phyloP scores from a whole-genome alignment of 164 flowering plant species.

The Santalum album region DNA sequence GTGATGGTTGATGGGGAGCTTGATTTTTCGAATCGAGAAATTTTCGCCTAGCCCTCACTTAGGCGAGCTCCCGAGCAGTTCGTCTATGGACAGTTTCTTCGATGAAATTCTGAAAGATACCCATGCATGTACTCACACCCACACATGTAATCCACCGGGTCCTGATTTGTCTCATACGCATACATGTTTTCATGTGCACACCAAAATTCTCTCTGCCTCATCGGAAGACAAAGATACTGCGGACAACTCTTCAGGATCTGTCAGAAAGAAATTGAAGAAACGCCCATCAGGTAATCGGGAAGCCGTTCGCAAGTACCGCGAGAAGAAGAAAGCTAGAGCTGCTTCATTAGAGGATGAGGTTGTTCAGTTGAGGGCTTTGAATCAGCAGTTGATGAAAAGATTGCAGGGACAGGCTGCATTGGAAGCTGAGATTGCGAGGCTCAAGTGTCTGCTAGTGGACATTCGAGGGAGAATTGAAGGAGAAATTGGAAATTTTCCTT shows the following conservation, averaged over 20 bases:
- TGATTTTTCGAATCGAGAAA: slow-evolving; percentile 61
- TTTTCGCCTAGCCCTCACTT: slow-evolving; percentile 35
- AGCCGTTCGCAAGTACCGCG: slow-evolving; percentile 94
- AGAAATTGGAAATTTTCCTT: slow-evolving; percentile 92
- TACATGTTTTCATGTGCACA: slow-evolving; percentile 91
- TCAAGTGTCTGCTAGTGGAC: slow-evolving; percentile 91
- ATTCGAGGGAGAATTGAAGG: slow-evolving; percentile 97
- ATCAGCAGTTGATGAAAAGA: slow-evolving; percentile 78
- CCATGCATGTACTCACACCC: slow-evolving; percentile 94
- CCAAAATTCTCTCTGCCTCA: slow-evolving; percentile 42
- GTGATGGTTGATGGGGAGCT: slow-evolving; percentile 83
- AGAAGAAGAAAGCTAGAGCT: slow-evolving; percentile 85
- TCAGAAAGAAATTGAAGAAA: slow-evolving; percentile 53
- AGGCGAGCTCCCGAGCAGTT: slow-evolving; percentile 38
- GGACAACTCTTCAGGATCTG: slow-evolving; percentile 79
- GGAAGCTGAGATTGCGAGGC: slow-evolving; percentile 84
- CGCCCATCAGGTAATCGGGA: slow-evolving; percentile 76
- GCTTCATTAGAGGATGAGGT: slow-evolving; percentile 94
- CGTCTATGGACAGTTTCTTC: slow-evolving; percentile 64
- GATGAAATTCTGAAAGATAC: slow-evolving; percentile 62
- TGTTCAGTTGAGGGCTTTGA: slow-evolving; percentile 45
- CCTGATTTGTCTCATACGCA: slow-evolving; percentile 90
- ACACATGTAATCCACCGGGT: slow-evolving; percentile 93
- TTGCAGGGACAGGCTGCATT: slow-evolving; percentile 80
- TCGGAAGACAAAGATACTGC: slow-evolving; percentile 11